Evolutionary conservation across 106 monocot species (phyloP), one percentile per base, ranked within the genome.

Genomic region (Alisma plantagoaquatica): DNA sequence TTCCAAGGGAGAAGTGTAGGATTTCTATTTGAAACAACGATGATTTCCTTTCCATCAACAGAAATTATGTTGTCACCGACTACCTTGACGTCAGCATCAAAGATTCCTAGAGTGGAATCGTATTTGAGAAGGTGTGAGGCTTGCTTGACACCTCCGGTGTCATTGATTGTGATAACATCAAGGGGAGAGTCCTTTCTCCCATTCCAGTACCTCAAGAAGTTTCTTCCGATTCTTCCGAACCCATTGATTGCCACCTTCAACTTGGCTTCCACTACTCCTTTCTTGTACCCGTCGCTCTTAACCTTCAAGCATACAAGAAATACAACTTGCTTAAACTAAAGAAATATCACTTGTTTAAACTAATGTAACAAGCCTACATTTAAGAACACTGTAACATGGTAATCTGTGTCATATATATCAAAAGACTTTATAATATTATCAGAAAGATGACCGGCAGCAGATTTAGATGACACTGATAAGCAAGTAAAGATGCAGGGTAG

Each of bases 211-310:
- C 90, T 69, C 8, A 90, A 72, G 71, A 90, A 90, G 73, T 90
- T 90, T 27, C 83, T 73, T 0, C 90, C 84, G 27, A 90, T 90
- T 11, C 90, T 71, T 0, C 90, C 90, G 41, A 84, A 84, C 10
- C 90, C 90, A 54, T 90, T 90, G 70, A 90, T 90, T 5, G 90
- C 90, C 53, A 90, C 83, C 80, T 84, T 90, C n/a, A n/a, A n/a
- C n/a, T n/a, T n/a, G n/a, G n/a, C n/a, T n/a, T n/a, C n/a, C n/a
- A n/a, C n/a, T n/a, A n/a, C n/a, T n/a, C n/a, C n/a, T n/a, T n/a
- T n/a, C n/a, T n/a, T n/a, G n/a, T n/a, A n/a, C n/a, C n/a, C n/a
- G n/a, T n/a, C n/a, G n/a, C n/a, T n/a, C n/a, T n/a, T n/a, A n/a
- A n/a, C n/a, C n/a, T n/a, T n/a, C n/a, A n/a, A n/a, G n/a, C n/a